These are phyloP conservation scores for Taiozyma sp. DNA, from an alignment of 1,139 yeast genomes.

Conservation along the genomic window DNA sequence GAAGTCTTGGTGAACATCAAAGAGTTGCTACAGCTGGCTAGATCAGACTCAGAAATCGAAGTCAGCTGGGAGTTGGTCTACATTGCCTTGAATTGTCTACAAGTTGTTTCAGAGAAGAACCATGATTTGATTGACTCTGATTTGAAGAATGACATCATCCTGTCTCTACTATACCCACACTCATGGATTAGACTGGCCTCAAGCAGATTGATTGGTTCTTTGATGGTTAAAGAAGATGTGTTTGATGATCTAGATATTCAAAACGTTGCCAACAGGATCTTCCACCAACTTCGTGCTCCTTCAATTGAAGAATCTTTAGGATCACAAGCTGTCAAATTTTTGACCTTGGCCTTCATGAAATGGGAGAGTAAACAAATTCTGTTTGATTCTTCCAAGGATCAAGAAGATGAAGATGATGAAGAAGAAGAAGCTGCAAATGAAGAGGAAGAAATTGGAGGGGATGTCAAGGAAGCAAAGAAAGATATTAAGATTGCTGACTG, in stretches of 20 bases:
- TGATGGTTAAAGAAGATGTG: constrained; percentile 37
- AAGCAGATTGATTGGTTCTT: constrained; percentile 51
- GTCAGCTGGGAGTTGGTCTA: constrained; percentile 76
- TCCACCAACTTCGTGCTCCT: constrained; percentile 83
- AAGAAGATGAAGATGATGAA: constrained; percentile 21
- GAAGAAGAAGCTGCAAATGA: constrained; percentile 21
- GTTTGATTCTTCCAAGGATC: constrained; percentile 27
- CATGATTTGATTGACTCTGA: constrained; percentile 25
- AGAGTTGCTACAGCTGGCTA: constrained; percentile 34
- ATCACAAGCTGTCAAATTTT: constrained; percentile 58
- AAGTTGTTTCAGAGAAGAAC: constrained; percentile 25
- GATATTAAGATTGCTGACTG: constrained; percentile 41
- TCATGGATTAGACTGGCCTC: constrained; percentile 82
- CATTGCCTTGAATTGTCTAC: constrained; percentile 52
- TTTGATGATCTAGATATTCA: constrained; percentile 42
- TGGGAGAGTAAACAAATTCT: constrained; percentile 50
- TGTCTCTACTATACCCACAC: constrained; percentile 74
- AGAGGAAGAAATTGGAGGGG: constrained; percentile 18
- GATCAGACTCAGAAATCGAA: constrained; percentile 30
- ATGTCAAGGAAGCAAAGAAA: constrained; percentile 22
- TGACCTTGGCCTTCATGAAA: constrained; percentile 52
- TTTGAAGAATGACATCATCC: constrained; percentile 40
- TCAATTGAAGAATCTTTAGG: constrained; percentile 60
- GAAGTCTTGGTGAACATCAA: constrained; percentile 38
- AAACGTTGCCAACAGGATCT: constrained; percentile 56